Evolutionary conservation across 1,139 yeast genomes (phyloP).

Genomic region (Yamadazyma siamensis): DNA sequence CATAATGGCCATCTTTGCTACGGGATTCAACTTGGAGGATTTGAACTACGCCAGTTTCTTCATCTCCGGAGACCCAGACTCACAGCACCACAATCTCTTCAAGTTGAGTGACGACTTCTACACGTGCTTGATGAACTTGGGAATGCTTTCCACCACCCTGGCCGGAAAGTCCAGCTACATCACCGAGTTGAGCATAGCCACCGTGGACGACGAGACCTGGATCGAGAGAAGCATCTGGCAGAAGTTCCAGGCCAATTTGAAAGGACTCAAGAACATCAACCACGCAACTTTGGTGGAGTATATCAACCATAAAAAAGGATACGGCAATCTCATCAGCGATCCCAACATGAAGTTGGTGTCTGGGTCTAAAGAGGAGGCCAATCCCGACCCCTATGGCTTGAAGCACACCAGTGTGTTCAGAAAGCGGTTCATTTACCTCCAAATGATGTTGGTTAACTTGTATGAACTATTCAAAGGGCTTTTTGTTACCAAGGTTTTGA

Average conservation of each 20-base stretch:
- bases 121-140: slow-evolving; percentile 56
- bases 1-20: slow-evolving; percentile 54
- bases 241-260: slow-evolving; percentile 8
- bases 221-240: slow-evolving; percentile 41
- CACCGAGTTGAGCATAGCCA: slow-evolving; percentile 52
- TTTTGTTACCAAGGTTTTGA: slow-evolving; percentile 11
- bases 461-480: slow-evolving; percentile 24
- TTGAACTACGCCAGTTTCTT: slow-evolving; percentile 49
- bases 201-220: slow-evolving; percentile 55
- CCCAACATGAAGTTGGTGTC: slow-evolving; percentile 28
- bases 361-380: slow-evolving; percentile 11
- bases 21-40: slow-evolving; percentile 47
- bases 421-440: slow-evolving; percentile 19
- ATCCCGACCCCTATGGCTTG: slow-evolving; percentile 11
- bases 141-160: slow-evolving; percentile 61
- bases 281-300: slow-evolving; percentile 10
- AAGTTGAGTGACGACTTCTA: slow-evolving; percentile 62
- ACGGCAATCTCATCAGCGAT: slow-evolving; percentile 28
- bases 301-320: slow-evolving; percentile 24
- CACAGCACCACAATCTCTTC: slow-evolving; percentile 13
- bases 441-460: slow-evolving; percentile 18
- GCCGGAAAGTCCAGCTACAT: slow-evolving; percentile 66
- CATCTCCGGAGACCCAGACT: slow-evolving; percentile 21
- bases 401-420: slow-evolving; percentile 18
- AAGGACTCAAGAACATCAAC: slow-evolving; percentile 2